These are phyloP conservation scores for Dactylella cylindrospora DNA, from an alignment of 2,329 filamentous ascomycete species.

Conservation along the genomic window DNA sequence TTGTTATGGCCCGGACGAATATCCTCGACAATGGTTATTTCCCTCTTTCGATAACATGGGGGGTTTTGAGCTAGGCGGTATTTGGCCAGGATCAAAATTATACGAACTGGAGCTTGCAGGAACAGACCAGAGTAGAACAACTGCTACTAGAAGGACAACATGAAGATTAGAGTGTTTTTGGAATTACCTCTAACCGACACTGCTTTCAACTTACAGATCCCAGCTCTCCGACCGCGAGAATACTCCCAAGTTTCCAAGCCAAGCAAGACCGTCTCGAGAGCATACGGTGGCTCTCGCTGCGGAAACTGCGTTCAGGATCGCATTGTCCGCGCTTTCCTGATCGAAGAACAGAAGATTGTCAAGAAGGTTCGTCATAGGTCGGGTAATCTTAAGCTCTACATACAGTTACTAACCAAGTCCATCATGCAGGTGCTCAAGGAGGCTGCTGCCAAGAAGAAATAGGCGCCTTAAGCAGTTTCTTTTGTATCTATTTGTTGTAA, in stretches of 20 bases:
- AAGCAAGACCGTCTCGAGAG: constrained; percentile 98
- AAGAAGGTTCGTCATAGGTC: constrained; percentile 77
- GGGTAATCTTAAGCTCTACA: background rate
- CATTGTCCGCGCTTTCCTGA: constrained; percentile 96
- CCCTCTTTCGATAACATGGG: background rate
- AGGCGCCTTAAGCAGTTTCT: constrained; percentile 26
- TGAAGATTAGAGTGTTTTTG: background rate
- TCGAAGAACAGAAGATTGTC: constrained; percentile 99
- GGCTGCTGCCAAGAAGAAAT: constrained; percentile 48
- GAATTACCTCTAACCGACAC: constrained; percentile 8
- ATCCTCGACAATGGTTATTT: constrained; percentile 10
- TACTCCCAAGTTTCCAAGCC: constrained; percentile 96
- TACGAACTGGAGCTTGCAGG: background rate
- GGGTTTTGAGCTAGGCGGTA: background rate
- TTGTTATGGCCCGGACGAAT: background rate
- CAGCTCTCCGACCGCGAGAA: constrained; percentile 96
- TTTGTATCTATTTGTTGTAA: constrained; percentile 44
- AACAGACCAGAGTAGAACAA: background rate
- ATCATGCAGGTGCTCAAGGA: constrained; percentile 49
- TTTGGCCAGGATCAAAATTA: background rate
- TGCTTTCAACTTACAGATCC: constrained; percentile 64
- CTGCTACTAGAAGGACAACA: background rate
- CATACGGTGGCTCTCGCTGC: constrained; percentile 98
- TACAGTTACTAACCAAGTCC: constrained; percentile 5
- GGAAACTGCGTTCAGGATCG: constrained; percentile 98